These are phyloP conservation scores for Inga oerstediana DNA, from an alignment of 306 rosid genomes.

Conservation along the genomic window DNA sequence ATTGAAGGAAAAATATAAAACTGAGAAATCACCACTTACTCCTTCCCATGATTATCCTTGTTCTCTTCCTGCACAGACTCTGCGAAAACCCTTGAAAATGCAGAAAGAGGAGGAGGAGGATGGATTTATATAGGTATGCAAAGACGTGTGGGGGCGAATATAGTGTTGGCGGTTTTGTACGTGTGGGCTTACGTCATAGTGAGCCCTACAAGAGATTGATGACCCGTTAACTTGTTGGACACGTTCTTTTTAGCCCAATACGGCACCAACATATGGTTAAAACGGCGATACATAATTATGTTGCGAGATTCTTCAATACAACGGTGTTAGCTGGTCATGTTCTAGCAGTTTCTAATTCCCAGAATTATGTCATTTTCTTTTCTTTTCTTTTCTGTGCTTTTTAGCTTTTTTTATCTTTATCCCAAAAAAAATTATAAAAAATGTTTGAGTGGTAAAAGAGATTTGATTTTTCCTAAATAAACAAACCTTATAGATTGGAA, in stretches of 20 bases:
- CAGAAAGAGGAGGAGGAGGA: not conserved
- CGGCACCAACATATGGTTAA: not conserved
- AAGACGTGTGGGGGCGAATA: not conserved
- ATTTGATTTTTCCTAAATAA: too few relatives aligned
- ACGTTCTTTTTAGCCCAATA: not conserved
- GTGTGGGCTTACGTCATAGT: conserved; percentile 47
- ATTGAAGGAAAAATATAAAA: not conserved
- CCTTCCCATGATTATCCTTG: conserved; percentile 38
- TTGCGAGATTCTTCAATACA: too few relatives aligned
- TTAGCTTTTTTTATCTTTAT: too few relatives aligned
- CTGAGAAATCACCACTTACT: conserved; percentile 17
- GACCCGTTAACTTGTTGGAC: not conserved
- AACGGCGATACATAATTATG: not conserved
- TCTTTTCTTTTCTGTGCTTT: too few relatives aligned
- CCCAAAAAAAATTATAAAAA: too few relatives aligned
- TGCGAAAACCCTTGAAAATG: not conserved
- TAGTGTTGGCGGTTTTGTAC: not conserved
- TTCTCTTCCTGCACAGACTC: not conserved
- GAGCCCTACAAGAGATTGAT: not conserved
- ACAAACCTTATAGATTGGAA: too few relatives aligned
- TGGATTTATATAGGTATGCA: conserved; percentile 23
- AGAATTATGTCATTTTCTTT: too few relatives aligned
- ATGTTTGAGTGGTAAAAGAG: too few relatives aligned
- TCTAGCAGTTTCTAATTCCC: too few relatives aligned
- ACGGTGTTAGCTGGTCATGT: too few relatives aligned